These are phyloP conservation scores for Podochytrium sp. DNA, from an alignment of 192 early-diverging fungal species.

Conservation along the genomic window DNA sequence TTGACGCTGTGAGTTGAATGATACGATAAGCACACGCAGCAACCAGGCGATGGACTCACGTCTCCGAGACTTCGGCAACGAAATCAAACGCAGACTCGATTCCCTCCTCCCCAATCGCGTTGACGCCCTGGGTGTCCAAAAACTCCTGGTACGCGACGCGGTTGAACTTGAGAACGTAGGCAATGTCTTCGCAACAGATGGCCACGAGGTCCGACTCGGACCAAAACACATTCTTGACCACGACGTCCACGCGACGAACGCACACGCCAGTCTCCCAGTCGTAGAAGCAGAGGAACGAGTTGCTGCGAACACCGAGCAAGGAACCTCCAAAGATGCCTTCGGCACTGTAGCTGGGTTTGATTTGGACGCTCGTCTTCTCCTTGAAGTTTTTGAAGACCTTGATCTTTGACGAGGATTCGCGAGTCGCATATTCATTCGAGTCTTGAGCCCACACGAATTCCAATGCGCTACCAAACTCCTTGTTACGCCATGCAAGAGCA, in stretches of 20 bases:
- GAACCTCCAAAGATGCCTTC: conserved; percentile 96
- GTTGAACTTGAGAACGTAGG: conserved; percentile 94
- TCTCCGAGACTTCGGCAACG: conserved; percentile 88
- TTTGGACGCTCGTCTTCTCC: conserved; percentile 78
- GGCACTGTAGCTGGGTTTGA: conserved; percentile 67
- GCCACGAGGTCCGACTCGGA: conserved; percentile 92
- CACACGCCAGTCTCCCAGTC: conserved; percentile 95
- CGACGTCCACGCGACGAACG: conserved; percentile 94
- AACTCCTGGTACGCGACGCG: conserved; percentile 80
- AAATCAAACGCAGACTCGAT: conserved; percentile 97
- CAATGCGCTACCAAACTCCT: conserved; percentile 91
- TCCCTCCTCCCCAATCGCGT: conserved; percentile 82
- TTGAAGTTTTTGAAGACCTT: conserved; percentile 96
- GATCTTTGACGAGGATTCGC: conserved; percentile 89
- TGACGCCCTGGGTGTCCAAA: conserved; percentile 69
- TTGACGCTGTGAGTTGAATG: conserved; percentile 64
- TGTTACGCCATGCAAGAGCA: conserved; percentile 99
- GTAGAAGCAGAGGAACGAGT: conserved; percentile 89
- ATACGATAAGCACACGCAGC: conserved; percentile 2
- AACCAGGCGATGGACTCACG: conserved; percentile 40
- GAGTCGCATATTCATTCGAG: conserved; percentile 95
- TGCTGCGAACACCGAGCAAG: conserved; percentile 84
- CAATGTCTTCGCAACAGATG: conserved; percentile 91
- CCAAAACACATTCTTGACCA: conserved; percentile 89
- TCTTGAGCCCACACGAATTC: conserved; percentile 98